Evolutionary conservation across 2,329 filamentous ascomycete genomes (phyloP).

Genomic region (Penicillium sp.): DNA sequence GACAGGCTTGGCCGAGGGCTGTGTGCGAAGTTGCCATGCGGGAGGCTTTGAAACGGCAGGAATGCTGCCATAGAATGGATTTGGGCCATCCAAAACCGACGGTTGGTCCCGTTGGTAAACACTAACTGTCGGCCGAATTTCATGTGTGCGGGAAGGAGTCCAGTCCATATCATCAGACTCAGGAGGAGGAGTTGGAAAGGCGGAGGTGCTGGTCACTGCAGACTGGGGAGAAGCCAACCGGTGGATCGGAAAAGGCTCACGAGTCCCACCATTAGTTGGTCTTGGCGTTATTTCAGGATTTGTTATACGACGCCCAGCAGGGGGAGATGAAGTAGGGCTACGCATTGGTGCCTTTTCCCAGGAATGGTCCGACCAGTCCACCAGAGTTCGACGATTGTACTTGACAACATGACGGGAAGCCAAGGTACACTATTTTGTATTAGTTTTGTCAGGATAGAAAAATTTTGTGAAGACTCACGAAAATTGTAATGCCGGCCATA

Average conservation of each 20-base stretch:
- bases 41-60: conserved; percentile 43
- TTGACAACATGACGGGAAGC: conserved; percentile 40
- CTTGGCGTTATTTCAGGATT: conserved; percentile 15
- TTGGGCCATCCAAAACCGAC: conserved; percentile 33
- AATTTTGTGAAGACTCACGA: conserved; percentile 29
- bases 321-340: conserved; percentile 19
- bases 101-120: conserved; percentile 31
- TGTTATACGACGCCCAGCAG: conserved; percentile 15
- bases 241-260: conserved; percentile 41
- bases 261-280: conserved; percentile 13
- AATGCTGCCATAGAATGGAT: conserved; percentile 46
- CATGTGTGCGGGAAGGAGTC: conserved; percentile 46
- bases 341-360: conserved; percentile 29
- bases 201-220: conserved; percentile 19
- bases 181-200: conserved; percentile 39
- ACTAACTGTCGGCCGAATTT: conserved; percentile 34
- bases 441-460: conserved; percentile 13
- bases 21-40: conserved; percentile 42
- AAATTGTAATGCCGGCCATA: conserved; percentile 41
- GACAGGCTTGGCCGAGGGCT: conserved; percentile 33
- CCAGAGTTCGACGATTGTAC: conserved; percentile 43
- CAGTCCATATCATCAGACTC: conserved; percentile 52
- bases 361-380: conserved; percentile 43
- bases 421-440: conserved; percentile 34
- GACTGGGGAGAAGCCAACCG: conserved; percentile 37